These are phyloP conservation scores for Betula pendula DNA, from an alignment of 306 rosid species.

Conservation along the genomic window DNA sequence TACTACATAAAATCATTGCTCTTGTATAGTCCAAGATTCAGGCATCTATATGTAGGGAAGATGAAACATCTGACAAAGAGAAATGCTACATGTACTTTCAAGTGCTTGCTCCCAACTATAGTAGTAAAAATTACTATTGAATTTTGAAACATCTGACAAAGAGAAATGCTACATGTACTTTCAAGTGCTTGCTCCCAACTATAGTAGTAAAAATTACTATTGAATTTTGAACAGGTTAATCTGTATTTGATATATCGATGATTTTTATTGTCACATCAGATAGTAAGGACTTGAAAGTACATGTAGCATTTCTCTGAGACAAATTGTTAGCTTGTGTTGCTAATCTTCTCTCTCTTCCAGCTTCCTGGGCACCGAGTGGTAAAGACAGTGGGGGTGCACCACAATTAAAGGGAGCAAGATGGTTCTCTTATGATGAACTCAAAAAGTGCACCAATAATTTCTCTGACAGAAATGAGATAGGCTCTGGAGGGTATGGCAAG, in stretches of 20 bases:
- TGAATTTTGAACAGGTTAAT: too few relatives aligned
- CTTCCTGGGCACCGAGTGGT: conserved; percentile 95
- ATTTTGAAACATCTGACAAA: too few relatives aligned
- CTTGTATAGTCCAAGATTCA: conserved; percentile 21
- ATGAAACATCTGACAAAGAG: conserved; percentile 1
- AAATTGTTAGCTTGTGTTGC: conserved; percentile 15
- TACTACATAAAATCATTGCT: conserved; percentile 7
- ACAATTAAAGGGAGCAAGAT: conserved; percentile 94
- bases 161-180: too few relatives aligned
- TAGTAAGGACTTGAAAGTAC: too few relatives aligned
- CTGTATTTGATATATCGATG: too few relatives aligned
- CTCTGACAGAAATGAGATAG: conserved; percentile 68
- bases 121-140: too few relatives aligned
- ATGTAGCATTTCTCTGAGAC: too few relatives aligned
- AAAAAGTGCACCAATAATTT: conserved; percentile 71
- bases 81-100: too few relatives aligned
- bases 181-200: too few relatives aligned
- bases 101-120: too few relatives aligned
- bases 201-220: too few relatives aligned
- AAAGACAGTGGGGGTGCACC: conserved; percentile 95
- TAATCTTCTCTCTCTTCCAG: conserved; percentile 41
- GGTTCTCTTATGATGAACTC: conserved; percentile 96
- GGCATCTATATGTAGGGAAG: neutral
- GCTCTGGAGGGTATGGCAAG: conserved; percentile 97
- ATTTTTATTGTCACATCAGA: too few relatives aligned